These are phyloP conservation scores for Lycium barbarum DNA, from an alignment of 257 asterid species.

Conservation along the genomic window DNA sequence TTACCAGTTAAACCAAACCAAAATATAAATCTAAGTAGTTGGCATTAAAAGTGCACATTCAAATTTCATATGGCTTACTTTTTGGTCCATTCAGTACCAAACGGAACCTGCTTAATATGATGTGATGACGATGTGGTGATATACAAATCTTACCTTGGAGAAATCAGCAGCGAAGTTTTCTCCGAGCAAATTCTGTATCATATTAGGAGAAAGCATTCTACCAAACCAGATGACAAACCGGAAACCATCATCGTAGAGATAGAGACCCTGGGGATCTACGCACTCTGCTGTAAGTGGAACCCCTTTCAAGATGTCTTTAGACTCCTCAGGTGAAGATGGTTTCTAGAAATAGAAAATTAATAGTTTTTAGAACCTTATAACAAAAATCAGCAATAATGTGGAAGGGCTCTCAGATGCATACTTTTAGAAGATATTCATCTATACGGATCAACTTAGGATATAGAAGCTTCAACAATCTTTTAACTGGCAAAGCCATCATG, in stretches of 20 bases:
- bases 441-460: slow-evolving; percentile 73
- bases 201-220: slow-evolving; percentile 77
- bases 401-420: slow-evolving; percentile 39
- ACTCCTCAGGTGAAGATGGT: slow-evolving; percentile 56
- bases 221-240: slow-evolving; percentile 95
- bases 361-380: slow-evolving; percentile 32
- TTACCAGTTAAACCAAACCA: neutral
- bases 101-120: neutral
- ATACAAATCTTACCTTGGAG: slow-evolving; percentile 64
- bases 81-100: neutral
- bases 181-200: slow-evolving; percentile 74
- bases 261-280: slow-evolving; percentile 88
- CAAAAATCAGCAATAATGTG: slow-evolving; percentile 32
- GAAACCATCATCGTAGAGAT: slow-evolving; percentile 88
- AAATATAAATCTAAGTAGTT: neutral
- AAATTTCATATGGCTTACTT: neutral
- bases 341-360: slow-evolving; percentile 35
- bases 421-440: slow-evolving; percentile 67
- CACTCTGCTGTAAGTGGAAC: slow-evolving; percentile 84
- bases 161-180: slow-evolving; percentile 75
- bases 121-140: neutral
- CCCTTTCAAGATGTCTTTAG: slow-evolving; percentile 58
- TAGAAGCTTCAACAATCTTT: slow-evolving; percentile 75
- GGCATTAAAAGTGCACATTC: slow-evolving; percentile 3
- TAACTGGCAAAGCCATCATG: slow-evolving; percentile 82